A percentile compares a stretch with the other conserved stretches of the same genome.
Conservation (phyloP, 345 rosid genomes). For the Populus tremula region DNA sequence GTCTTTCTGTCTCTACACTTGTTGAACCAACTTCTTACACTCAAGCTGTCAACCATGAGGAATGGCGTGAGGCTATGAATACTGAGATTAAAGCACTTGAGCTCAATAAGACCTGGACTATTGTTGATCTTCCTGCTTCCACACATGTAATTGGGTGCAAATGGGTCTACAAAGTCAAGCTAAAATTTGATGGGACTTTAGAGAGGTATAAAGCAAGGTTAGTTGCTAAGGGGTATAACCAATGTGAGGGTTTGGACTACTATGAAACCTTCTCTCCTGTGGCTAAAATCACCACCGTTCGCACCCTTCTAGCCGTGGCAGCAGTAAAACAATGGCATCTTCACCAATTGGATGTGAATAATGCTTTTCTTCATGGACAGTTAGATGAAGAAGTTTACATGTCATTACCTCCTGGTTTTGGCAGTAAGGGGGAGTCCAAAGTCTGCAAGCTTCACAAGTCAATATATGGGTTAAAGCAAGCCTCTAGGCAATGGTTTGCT, state of each 20-base stretch:
- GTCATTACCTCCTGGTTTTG: background rate
- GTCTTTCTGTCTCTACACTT: background rate
- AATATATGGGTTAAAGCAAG: background rate
- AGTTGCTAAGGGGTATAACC: background rate
- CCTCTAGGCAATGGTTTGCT: background rate
- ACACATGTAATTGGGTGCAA: background rate
- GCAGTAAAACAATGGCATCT: background rate
- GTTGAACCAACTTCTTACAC: background rate
- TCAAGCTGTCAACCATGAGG: background rate
- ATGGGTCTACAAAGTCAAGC: slow-evolving; percentile 7
- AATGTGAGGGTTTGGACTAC: background rate
- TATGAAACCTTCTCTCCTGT: background rate
- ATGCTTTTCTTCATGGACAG: background rate
- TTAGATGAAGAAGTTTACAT: background rate
- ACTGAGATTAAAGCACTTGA: background rate
- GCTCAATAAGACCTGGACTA: background rate
- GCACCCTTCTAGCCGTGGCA: background rate
- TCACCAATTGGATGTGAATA: background rate
- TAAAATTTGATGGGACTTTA: background rate
- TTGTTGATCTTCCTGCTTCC: background rate
- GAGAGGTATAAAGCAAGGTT: background rate
- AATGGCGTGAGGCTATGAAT: background rate
- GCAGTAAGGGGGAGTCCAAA: background rate
- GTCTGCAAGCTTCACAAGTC: background rate
- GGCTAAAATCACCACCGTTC: background rate